Percentiles rank a stretch among this genome's conserved stretches.
These are phyloP conservation scores for Dactylonectria macrodidyma DNA, from an alignment of 2,329 filamentous ascomycete species.

Conservation along the genomic window DNA sequence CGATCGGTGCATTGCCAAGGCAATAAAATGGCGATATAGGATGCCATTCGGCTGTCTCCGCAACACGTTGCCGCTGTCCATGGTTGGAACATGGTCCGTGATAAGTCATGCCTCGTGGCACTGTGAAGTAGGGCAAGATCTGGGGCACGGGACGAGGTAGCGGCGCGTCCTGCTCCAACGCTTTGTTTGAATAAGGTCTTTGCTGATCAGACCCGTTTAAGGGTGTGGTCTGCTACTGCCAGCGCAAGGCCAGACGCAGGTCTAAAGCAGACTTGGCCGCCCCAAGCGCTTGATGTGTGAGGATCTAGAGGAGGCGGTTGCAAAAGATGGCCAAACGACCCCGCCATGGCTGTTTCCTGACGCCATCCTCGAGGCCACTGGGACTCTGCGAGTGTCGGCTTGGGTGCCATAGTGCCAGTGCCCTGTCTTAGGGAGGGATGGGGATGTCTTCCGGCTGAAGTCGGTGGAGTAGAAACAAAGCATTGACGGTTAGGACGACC, in stretches of 20 bases:
- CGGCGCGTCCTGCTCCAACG: conserved; percentile 20
- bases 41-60: conserved; percentile 10
- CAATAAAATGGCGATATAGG: conserved; percentile 22
- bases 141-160: conserved; percentile 15
- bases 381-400: conserved; percentile 7
- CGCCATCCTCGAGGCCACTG: conserved; percentile 16
- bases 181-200: conserved; percentile 31
- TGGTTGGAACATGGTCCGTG: conserved; percentile 4
- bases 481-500: conserved; percentile 6
- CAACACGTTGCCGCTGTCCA: conserved; percentile 11
- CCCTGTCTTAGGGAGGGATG: conserved; percentile 23
- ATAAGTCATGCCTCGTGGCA: conserved; percentile 4
- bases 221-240: conserved; percentile 28
- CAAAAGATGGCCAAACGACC: conserved; percentile 4
- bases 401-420: conserved; percentile 17
- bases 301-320: conserved; percentile 9
- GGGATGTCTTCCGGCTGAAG: conserved; percentile 19
- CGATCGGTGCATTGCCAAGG: not conserved
- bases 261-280: conserved; percentile 23
- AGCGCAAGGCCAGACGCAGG: conserved; percentile 24
- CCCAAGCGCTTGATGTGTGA: conserved; percentile 16
- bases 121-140: conserved; percentile 13
- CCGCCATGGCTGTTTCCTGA: conserved; percentile 1
- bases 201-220: conserved; percentile 27
- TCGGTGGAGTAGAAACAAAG: conserved; percentile 21